Evolutionary conservation across 2,329 filamentous ascomycete species (phyloP), one percentile per base, ranked within the genome.

Genomic region (Diaporthe sp.): DNA sequence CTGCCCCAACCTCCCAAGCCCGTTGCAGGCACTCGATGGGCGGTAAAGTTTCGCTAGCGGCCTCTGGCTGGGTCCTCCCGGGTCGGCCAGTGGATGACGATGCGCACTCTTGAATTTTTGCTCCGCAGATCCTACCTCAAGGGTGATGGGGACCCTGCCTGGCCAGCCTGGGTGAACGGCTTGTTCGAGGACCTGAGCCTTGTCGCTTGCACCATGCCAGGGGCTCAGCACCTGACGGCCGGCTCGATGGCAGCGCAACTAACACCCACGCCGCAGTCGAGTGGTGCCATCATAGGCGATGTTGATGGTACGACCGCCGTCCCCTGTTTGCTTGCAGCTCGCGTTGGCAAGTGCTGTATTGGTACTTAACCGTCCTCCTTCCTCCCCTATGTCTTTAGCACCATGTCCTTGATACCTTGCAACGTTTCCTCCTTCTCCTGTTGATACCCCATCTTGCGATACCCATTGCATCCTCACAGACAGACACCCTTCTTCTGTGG

Each of bases 301-400:
- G 72, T 68, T 68, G 64, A 68, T 54, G 64, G 64, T 68, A 68
- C 64, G 64, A 68, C 64, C 28, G 64, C 64, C 47, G 45, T 54
- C 47, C 47, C 64, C 47, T 40, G 64, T 54, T 68, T 40, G 64
- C 64, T 38, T 28, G 47, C 64, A 54, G n/a, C 45, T 40, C 30
- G 25, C 25, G 38, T n/a, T 35, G 38, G 28, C 25, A 38, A 28
- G 57, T 52, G 61, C 71, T 73, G 72, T 70, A 68, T 54, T 30
- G 69, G 57, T 76, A 75, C 73, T 76, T 76, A 76, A 72, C 52
- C 73, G 55, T 38, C 75, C 17, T 67, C 60, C 75, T 54, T 67
- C 72, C 45, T 67, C 61, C 58, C 70, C 47, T 58, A 58, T 28
- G 12, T 70, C 30, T 25, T 25, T 38, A 55, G 69, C 35, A 45